Conservation (phyloP, 306 rosid species). For the Casuarina cunninghamiana region DNA sequence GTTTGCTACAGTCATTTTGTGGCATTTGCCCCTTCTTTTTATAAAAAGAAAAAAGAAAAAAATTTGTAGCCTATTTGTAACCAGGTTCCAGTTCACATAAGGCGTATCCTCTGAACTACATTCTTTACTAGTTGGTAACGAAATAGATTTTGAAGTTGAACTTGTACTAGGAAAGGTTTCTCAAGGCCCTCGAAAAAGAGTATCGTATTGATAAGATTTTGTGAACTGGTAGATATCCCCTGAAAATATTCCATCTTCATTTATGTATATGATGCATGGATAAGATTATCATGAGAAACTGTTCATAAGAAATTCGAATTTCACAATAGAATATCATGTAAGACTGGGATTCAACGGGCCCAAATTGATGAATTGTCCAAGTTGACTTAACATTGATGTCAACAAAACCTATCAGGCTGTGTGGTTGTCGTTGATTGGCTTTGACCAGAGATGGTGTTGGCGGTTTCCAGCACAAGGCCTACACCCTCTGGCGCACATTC, state of each 20-base stretch:
- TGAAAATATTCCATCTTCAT: not conserved
- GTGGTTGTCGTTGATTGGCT: not conserved
- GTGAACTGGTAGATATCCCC: not conserved
- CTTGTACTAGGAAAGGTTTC: not conserved
- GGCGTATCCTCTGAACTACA: not conserved
- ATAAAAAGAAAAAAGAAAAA: too few relatives aligned
- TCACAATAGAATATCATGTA: not conserved
- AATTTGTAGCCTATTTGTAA: not conserved
- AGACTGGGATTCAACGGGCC: not conserved
- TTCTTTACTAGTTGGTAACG: not conserved
- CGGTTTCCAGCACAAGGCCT: not conserved
- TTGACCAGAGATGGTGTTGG: not conserved
- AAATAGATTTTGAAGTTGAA: not conserved
- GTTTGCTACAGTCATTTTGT: slow-evolving; percentile 30
- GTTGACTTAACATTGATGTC: too few relatives aligned
- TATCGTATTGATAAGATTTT: not conserved
- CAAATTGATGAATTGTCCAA: too few relatives aligned
- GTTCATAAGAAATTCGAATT: not conserved
- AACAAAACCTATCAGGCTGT: too few relatives aligned
- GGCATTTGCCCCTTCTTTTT: not conserved
- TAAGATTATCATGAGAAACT: not conserved
- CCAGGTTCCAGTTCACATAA: not conserved
- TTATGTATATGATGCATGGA: not conserved
- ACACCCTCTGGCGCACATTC: not conserved
- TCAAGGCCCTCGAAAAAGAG: not conserved